Conservation (phyloP, 2,329 filamentous ascomycete species). For the Berkeleyomyces rouxiae region DNA sequence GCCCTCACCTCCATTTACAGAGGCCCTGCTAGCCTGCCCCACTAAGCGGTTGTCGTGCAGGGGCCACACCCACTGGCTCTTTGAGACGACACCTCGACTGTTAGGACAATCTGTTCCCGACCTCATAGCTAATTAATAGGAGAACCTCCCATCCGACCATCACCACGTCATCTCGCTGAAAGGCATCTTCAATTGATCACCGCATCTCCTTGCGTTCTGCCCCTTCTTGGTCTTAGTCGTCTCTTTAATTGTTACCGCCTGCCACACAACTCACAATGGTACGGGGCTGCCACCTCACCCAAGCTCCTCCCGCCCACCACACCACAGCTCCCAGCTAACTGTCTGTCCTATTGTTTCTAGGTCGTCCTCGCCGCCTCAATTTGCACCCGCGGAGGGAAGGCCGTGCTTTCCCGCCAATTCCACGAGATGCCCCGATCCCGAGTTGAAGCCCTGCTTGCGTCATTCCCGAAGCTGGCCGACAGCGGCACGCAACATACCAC, state of each 20-base stretch:
- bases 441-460: conserved; percentile 89
- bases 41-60: conserved; percentile 6
- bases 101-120: conserved; percentile 10
- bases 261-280: conserved; percentile 4
- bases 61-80: conserved; percentile 4
- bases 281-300: neutral
- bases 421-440: conserved; percentile 93
- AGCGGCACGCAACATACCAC: conserved; percentile 94
- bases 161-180: neutral
- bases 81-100: conserved; percentile 13
- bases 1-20: neutral
- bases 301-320: neutral
- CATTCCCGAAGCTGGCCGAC: conserved; percentile 93
- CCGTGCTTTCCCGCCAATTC: conserved; percentile 94
- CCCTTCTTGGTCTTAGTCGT: neutral
- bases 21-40: conserved; percentile 2
- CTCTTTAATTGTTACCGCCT: neutral
- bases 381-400: conserved; percentile 95
- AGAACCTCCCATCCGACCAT: neutral
- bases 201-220: neutral
- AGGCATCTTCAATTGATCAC: neutral
- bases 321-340: neutral
- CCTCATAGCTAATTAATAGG: conserved; percentile 5
- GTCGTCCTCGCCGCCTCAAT: conserved; percentile 98
- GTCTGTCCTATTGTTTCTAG: conserved; percentile 28